Base-by-base conservation (phyloP, 345 rosid genomes). In the Linum tenue region DNA sequence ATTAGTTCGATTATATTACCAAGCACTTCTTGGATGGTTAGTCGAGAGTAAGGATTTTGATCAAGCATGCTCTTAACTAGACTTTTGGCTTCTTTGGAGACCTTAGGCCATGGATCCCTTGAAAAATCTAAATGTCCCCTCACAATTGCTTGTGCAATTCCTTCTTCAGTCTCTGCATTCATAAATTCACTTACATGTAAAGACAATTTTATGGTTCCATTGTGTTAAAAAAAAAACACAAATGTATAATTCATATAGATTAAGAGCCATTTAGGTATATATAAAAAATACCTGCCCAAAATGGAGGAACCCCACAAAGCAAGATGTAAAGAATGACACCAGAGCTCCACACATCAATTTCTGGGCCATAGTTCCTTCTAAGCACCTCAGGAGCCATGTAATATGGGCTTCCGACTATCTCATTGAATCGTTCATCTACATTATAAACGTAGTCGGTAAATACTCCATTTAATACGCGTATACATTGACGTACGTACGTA, bases 351-450 rank as follows among this genome's bases (percentile, higher is more conserved):
- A 89, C 79, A 79, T 89, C 96, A 59, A 84, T 51, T 80, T 86
- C 85, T 56, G 86, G 79, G 53, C 90, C 90, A 59, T 84, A 89
- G 42, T 79, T 84, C 64, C 92, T 78, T 73, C 87, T 76, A 41
- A 89, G 56, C 37, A 86, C 88, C 82, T 89, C 92, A 8, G 96
- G 92, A 42, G 96, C 96, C 96, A 84, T 84, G 79, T 89, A 89
- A 61, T 83, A 89, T 10, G 96, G 92, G 67, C 96, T 86, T 55
- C 92, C 92, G 43, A 89, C 92, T 10, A 84, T 86, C 70, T 89
- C 92, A 58, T 71, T 75, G 71, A 86, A 84, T 48, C 78, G 70
- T 35, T 86, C 82, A 14, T 69, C 92, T 89, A 76, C 69, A 15
- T 22, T 22, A 22, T 0, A 5, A 7, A 1, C 31, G 31, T 22